Base-by-base conservation (phyloP, 176 grass and related monocot species). In the Themeda triandra region DNA sequence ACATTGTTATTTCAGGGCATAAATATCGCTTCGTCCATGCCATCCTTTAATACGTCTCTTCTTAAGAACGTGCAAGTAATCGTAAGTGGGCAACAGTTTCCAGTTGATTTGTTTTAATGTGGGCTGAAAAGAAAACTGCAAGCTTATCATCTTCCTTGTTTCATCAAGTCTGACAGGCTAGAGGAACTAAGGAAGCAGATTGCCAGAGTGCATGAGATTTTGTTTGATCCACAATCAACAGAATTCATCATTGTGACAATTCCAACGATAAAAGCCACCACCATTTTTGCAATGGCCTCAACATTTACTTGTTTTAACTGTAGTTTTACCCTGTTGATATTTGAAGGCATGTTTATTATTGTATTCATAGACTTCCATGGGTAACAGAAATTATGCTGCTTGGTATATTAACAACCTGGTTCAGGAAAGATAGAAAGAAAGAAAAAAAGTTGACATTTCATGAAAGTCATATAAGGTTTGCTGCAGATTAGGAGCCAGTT, bases 201-300 rank as follows among this genome's bases (percentile, higher is more conserved):
- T 77, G 42, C 54, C 32, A 72, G 41, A 78, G 53, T 39, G 63
- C 41, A 19, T 36, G 66, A 83, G 56, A 6, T 88, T 73, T 79
- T 53, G 25, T 53, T 42, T 46, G 35, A 88, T 42, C 44, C 81
- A 66, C 33, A 44, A 40, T 73, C 44, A 84, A 66, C 66, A 42
- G 80, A 88, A 73, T 84, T 88, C 63, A 40, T 88, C 58, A 66
- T 66, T 66, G 75, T 84, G 24, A 88, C 75, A 6, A 67, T 84
- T 74, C 87, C 75, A 58, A 79, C 35, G 33, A 67, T 88, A 84
- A 88, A 58, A 29, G 27, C 25, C 60, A 17, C 31, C 25, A 31
- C 33, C 18, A 37, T 40, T 49, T 36, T 62, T 63, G 66, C 40
- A 53, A 33, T 37, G 17, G 31, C 13, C 1, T 31, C 25, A 64